These are phyloP conservation scores for Parastagonospora avenae DNA, from an alignment of 2,329 filamentous ascomycete species.

Conservation along the genomic window DNA sequence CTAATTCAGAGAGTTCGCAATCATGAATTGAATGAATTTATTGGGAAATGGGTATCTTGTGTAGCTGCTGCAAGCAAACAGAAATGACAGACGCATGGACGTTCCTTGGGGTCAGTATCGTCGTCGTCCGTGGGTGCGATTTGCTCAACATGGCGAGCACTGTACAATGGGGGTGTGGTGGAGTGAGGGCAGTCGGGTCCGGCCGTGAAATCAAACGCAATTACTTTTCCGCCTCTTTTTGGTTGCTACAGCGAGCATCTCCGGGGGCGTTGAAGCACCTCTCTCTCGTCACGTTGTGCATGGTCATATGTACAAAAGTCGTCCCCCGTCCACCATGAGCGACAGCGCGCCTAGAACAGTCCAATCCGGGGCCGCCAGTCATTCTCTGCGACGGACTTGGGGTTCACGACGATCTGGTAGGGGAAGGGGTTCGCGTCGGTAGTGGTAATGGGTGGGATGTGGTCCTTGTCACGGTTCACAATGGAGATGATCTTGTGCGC, in stretches of 20 bases:
- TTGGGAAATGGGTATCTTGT: constrained; percentile 37
- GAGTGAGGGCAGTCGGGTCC: neutral
- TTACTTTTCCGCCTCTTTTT: constrained; percentile 29
- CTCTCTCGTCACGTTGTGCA: constrained; percentile 11
- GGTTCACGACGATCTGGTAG: constrained; percentile 89
- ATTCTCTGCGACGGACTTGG: constrained; percentile 64
- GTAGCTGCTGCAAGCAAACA: constrained; percentile 25
- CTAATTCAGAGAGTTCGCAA: neutral
- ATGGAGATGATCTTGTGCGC: constrained; percentile 88
- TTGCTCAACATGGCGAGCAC: constrained; percentile 29
- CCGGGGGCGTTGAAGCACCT: constrained; percentile 32
- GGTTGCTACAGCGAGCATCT: neutral
- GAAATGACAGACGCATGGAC: constrained; percentile 9
- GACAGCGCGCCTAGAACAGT: constrained; percentile 25
- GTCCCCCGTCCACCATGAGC: constrained; percentile 2
- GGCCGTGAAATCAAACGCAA: neutral
- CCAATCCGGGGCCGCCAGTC: constrained; percentile 81
- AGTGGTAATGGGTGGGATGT: constrained; percentile 95
- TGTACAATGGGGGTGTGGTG: constrained; percentile 25
- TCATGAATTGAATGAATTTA: constrained; percentile 9
- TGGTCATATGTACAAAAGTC: constrained; percentile 27
- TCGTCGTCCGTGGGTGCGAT: constrained; percentile 4
- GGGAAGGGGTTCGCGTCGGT: constrained; percentile 92
- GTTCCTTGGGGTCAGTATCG: neutral
- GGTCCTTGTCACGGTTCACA: constrained; percentile 87